Conservation (phyloP, 495 filamentous ascomycete genomes). For the Darksidea phi region DNA sequence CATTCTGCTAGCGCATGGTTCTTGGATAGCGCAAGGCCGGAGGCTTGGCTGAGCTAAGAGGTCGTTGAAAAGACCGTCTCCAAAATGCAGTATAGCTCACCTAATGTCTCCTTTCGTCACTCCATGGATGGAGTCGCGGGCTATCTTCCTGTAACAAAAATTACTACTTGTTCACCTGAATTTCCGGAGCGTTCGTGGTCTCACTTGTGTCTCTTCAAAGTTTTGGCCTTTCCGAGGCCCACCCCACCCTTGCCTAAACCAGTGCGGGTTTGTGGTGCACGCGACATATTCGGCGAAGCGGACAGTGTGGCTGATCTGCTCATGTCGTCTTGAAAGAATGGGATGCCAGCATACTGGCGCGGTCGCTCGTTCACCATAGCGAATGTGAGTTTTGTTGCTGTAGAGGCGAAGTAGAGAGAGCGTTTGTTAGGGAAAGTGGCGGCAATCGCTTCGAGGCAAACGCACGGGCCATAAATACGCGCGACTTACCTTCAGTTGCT, state of each 20-base stretch:
- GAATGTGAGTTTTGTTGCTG: background rate
- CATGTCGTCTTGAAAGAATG: background rate
- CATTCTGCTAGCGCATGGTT: no score
- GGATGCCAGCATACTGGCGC: background rate
- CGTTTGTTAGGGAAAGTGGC: no score
- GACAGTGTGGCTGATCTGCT: background rate
- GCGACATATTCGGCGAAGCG: background rate
- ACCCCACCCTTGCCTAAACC: slow-evolving; percentile 6
- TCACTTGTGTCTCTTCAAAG: slow-evolving; percentile 26
- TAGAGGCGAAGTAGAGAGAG: no score
- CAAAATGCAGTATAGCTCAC: no score
- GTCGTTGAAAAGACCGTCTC: no score
- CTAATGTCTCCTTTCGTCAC: slow-evolving; percentile 55
- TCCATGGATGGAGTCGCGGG: slow-evolving; percentile 95
- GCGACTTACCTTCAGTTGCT: no score
- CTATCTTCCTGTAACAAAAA: slow-evolving; percentile 69
- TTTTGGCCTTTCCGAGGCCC: slow-evolving; percentile 25
- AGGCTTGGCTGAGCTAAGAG: no score
- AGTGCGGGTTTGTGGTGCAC: background rate
- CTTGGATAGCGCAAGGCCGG: no score
- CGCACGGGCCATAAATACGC: no score
- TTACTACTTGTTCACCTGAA: background rate
- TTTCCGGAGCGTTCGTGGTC: background rate
- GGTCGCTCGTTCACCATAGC: background rate
- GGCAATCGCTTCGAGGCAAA: no score